These are phyloP conservation scores for Linanthus parryae DNA, from an alignment of 148 eudicot species.

Conservation along the genomic window DNA sequence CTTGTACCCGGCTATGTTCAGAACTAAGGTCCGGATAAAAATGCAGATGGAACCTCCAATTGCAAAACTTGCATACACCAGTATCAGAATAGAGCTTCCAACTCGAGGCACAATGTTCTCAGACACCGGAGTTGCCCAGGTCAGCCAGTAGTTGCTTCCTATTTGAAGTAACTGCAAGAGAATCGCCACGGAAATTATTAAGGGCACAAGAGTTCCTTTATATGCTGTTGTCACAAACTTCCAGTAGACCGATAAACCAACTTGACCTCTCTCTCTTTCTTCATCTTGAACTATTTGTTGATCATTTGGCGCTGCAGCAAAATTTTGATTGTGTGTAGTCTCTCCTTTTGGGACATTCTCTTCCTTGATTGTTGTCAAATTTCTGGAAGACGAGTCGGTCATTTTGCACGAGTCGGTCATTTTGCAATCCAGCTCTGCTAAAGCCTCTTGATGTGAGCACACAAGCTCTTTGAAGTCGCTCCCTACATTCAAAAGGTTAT, in stretches of 20 bases:
- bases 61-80: conserved; percentile 39
- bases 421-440: conserved; percentile 33
- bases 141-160: conserved; percentile 61
- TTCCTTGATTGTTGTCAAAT: conserved; percentile 7
- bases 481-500: conserved; percentile 40
- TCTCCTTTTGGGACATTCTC: conserved; percentile 12
- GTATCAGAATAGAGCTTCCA: conserved; percentile 28
- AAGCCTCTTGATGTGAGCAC: conserved; percentile 49
- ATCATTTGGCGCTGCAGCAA: conserved; percentile 19
- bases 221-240: conserved; percentile 51
- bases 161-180: conserved; percentile 48
- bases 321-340: conserved; percentile 23
- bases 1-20: conserved; percentile 32
- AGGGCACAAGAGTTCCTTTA: conserved; percentile 49
- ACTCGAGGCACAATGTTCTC: conserved; percentile 31
- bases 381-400: conserved; percentile 5
- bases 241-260: conserved; percentile 51
- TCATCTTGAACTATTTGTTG: conserved; percentile 67
- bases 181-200: conserved; percentile 37
- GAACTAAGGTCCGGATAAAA: conserved; percentile 32
- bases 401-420: too few species aligned
- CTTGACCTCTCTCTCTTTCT: conserved; percentile 61
- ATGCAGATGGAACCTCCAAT: conserved; percentile 43
- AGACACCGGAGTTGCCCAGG: conserved; percentile 59
- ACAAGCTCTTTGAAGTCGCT: conserved; percentile 58